Evolutionary conservation across 2,329 filamentous ascomycete genomes (phyloP), one percentile per base, ranked within the genome.

Genomic region (Fusarium sp.): DNA sequence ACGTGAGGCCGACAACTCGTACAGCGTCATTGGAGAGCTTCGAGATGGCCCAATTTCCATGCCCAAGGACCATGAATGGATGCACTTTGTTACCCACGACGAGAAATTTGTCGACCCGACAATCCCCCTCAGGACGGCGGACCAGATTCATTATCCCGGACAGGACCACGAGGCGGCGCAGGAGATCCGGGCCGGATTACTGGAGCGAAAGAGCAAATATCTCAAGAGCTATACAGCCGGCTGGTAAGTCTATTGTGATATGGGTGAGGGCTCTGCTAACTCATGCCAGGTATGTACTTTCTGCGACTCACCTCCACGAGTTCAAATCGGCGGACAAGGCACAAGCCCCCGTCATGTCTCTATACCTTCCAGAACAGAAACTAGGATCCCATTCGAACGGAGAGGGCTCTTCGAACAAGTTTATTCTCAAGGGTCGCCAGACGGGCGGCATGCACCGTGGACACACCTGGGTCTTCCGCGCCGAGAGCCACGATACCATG

Each of bases 181-280:
- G 70, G 96, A 98, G 82, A 93, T 99, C 62, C 89, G 95, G 69
- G 94, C 94, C 22, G 96, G 96, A 4, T 91, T 98, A 83, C 86
- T 99, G 38, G 96, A 99, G 85, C 92, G 96, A 75, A 98, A 98
- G 91, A 98, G 95, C 89, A 99, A 98, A 81, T 99, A 98, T 79
- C 86, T 99, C 70, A 98, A 98, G 86, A 98, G 95, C 81, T 98
- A 98, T 82, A 96, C 95, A 9, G 93, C 95, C 29, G 96, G 96
- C 80, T 98, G 96, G 95, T 96, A 86, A 84, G 92, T 79, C 17
- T 27, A 55, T 38, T 14, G 5, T 62, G 17, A 38, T 42, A 2
- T 20, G 9, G 12, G 6, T 27, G 8, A 60, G 36, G 49, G 31
- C 9, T 33, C 35, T 36, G 27, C 68, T 76, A 64, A 75, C 62